phyloP scores from a whole-genome alignment of 148 eudicot species.

The Dianthus caryophyllus region DNA sequence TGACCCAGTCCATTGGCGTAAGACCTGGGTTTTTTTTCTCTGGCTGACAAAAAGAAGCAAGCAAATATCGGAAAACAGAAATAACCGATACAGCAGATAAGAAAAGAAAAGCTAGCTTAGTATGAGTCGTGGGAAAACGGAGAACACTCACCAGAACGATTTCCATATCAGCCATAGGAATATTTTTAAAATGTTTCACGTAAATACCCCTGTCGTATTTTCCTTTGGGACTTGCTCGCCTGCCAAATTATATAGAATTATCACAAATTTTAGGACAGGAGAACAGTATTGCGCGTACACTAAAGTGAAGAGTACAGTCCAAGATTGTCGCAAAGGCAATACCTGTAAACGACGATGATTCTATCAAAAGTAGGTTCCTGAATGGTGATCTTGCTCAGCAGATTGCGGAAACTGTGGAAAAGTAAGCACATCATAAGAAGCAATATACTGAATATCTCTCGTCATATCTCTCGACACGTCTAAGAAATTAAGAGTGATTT shows the following conservation, averaged over 20 bases:
- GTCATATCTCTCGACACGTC: background rate
- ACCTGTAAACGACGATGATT: constrained; percentile 98
- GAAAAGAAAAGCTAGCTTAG: background rate
- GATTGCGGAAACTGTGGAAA: constrained; percentile 49
- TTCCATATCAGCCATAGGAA: constrained; percentile 99
- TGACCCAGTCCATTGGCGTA: constrained; percentile 99
- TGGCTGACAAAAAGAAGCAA: constrained; percentile 46
- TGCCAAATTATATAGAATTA: constrained; percentile 25
- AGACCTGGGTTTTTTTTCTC: constrained; percentile 96
- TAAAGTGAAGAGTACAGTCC: no score
- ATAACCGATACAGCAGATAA: no score
- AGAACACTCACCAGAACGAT: constrained; percentile 66
- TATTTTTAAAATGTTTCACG: constrained; percentile 93
- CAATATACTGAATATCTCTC: background rate
- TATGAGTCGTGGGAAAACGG: no score
- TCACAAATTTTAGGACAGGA: constrained; percentile 3
- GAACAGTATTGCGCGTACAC: background rate
- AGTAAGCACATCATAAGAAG: constrained; percentile 8
- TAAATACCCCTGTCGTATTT: constrained; percentile 74
- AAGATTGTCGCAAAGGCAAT: no score
- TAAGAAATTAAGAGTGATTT: no score
- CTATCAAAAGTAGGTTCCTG: constrained; percentile 99
- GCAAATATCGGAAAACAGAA: background rate
- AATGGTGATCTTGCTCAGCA: constrained; percentile 67
- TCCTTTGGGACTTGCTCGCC: constrained; percentile 54